These are phyloP conservation scores for Bremia lactucae DNA, from an alignment of 352 stramenopile species.

Conservation along the genomic window DNA sequence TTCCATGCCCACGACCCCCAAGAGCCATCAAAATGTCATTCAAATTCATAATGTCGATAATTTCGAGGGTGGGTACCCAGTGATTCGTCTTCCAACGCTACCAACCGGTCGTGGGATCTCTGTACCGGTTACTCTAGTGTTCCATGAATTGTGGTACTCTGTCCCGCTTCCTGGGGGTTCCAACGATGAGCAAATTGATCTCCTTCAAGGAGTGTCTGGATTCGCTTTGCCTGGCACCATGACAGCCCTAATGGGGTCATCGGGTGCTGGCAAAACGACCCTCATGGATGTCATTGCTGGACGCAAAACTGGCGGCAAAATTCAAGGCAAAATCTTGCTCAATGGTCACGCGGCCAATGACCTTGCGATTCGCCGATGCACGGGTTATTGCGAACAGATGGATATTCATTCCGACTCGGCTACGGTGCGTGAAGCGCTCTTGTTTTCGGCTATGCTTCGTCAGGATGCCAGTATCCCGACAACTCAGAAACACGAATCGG, in stretches of 20 bases:
- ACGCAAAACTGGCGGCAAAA: conserved; percentile 16
- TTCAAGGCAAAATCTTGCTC: conserved; percentile 62
- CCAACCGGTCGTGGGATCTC: conserved; percentile 14
- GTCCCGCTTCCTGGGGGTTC: conserved; percentile 17
- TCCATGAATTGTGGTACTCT: conserved; percentile 33
- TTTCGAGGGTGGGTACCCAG: conserved; percentile 3
- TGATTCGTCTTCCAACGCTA: conserved; percentile 8
- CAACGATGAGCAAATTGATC: conserved; percentile 22
- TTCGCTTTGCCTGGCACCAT: conserved; percentile 32
- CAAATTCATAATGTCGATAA: conserved; percentile 9
- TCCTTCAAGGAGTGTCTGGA: conserved; percentile 36
- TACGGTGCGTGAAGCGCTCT: conserved; percentile 79
- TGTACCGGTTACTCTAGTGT: conserved; percentile 24
- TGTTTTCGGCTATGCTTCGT: conserved; percentile 77
- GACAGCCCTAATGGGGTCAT: conserved; percentile 42
- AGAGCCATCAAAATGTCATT: conserved; percentile 9
- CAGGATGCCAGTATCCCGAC: conserved; percentile 21
- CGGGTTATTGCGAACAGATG: conserved; percentile 12
- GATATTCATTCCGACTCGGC: conserved; percentile 46
- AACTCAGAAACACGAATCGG: conserved; percentile 21
- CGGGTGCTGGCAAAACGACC: conserved; percentile 54
- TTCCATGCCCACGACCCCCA: conserved; percentile 14
- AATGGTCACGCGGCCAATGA: conserved; percentile 62
- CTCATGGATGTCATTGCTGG: conserved; percentile 10
- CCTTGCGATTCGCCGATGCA: conserved; percentile 29